Evolutionary conservation across 805 yeast genomes (phyloP).

Genomic region (Kuraishia hungarica): DNA sequence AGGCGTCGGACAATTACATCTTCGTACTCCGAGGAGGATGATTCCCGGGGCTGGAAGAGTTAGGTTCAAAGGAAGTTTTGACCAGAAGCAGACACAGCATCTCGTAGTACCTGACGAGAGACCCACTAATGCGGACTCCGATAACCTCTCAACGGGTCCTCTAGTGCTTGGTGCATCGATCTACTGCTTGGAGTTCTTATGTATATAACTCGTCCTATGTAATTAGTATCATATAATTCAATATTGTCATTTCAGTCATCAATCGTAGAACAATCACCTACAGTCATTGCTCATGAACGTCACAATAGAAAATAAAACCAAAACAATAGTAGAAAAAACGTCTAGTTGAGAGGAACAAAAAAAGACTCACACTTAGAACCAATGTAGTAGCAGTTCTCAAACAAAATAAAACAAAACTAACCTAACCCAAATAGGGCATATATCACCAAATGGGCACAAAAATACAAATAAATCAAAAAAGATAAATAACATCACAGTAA

Average conservation of each 20-base stretch:
- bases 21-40: no score
- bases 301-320: neutral
- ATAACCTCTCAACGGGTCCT: no score
- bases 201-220: neutral
- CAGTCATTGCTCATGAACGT: neutral
- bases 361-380: neutral
- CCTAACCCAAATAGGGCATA: neutral
- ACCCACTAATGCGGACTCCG: no score
- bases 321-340: neutral
- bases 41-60: no score
- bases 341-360: neutral
- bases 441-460: neutral
- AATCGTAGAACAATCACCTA: neutral
- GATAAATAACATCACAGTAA: neutral
- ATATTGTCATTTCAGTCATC: neutral
- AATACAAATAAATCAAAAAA: neutral
- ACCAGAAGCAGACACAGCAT: no score
- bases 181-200: no score
- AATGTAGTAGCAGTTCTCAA: neutral
- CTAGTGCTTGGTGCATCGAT: no score
- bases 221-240: neutral
- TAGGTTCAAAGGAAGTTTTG: no score
- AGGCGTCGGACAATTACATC: no score
- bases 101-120: no score
- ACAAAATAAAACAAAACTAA: neutral